Evolutionary conservation across 148 eudicot species (phyloP), one percentile per base, ranked within the genome.

Genomic region (Cornus controversa): DNA sequence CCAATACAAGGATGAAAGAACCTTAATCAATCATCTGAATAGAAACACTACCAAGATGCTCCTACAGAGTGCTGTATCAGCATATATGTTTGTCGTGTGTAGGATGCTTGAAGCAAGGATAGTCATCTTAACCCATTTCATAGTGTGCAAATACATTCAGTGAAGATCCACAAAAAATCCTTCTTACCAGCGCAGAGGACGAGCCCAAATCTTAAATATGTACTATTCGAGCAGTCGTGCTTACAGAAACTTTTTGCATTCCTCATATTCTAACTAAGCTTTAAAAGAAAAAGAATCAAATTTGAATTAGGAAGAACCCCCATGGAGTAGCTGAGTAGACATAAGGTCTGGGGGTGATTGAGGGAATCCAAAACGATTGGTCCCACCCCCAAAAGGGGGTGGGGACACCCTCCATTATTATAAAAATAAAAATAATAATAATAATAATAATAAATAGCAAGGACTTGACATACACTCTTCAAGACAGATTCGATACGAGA

Each of bases 401-500:
- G 45, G 10, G 45, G 10, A 4, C 37, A 36, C 37, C 37, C 37
- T 36, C 6, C 6, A 6, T 36, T 36, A 36, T 36, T 36, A 27
- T 10, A 54, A 54, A 31, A 16, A 54, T 54, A 54, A 16, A 75
- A 9, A 63, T n/a, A n/a, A n/a, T n/a, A 3, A 23, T 67, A 14
- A n/a, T n/a, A 54, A 14, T 20, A 54, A 60, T 5, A 45, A 69
- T 67, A 58, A 58, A 63, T 36, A 34, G n/a, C 40, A 68, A 69
- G 31, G 36, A 34, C 63, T 70, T 47, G 45, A 80, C 96, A 60
- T 90, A 95, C 99, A 84, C 93, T 95, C 80, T 91, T 89, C 62
- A 95, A 87, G 77, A 96, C 99, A 16, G 98, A 93, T 73, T 76
- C 75, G 18, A 93, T 53, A 16, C 98, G 98, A 83, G 93, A 85